Conservation (phyloP, 352 stramenopile species). For the Phytophthora meadii region DNA sequence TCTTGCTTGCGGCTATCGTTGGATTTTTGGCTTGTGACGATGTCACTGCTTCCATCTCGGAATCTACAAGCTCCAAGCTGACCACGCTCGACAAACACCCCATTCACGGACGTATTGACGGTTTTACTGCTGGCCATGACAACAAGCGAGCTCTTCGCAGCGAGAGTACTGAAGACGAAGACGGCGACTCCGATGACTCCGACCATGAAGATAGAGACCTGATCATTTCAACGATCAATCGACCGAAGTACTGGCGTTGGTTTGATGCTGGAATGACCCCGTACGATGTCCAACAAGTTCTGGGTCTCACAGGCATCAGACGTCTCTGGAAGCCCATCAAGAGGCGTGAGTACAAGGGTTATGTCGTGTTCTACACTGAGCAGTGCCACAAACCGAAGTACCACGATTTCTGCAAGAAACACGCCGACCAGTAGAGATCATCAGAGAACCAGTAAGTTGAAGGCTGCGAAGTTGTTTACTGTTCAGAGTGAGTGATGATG, state of each 20-base stretch:
- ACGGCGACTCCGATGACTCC: constrained; percentile 11
- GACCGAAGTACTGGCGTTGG: constrained; percentile 17
- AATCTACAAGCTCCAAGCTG: not conserved
- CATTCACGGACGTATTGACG: not conserved
- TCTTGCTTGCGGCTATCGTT: constrained; percentile 1
- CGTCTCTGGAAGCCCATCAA: constrained; percentile 24
- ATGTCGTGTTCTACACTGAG: constrained; percentile 17
- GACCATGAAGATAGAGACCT: constrained; percentile 16
- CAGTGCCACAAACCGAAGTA: constrained; percentile 16
- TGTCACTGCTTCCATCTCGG: not conserved
- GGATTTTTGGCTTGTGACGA: constrained; percentile 3
- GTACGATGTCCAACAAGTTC: constrained; percentile 9
- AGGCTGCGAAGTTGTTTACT: too few species aligned
- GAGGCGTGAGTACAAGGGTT: constrained; percentile 19
- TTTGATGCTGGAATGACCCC: constrained; percentile 14
- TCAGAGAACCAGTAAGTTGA: not conserved
- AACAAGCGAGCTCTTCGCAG: constrained; percentile 4
- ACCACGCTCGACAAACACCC: not conserved
- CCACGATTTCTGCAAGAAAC: constrained; percentile 5
- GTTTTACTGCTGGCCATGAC: not conserved
- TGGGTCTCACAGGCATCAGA: constrained; percentile 13
- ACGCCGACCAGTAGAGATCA: not conserved
- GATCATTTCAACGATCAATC: constrained; percentile 10
- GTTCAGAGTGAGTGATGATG: too few species aligned
- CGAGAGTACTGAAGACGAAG: not conserved